Base-by-base conservation (phyloP, 148 eudicot species). In the Spergularia marina region DNA sequence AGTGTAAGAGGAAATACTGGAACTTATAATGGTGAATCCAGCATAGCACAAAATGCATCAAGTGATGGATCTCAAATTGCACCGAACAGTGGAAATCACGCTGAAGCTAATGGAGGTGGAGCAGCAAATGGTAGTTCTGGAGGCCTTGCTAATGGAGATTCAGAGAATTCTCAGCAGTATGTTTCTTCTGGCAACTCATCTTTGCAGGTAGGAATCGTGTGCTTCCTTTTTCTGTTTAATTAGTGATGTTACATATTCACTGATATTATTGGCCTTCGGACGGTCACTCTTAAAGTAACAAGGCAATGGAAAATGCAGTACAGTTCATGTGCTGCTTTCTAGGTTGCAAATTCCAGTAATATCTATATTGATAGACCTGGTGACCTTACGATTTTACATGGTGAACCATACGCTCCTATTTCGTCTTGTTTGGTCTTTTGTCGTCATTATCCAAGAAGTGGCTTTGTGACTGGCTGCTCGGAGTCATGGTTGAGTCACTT, bases 1-100 rank as follows among this genome's bases (percentile, higher is more conserved):
- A 84, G 84, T 74, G 81, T 74, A 51, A 91, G 89, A 84, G 92
- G 87, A 61, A 91, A 83, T 75, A 82, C 73, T 72, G 92, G 86
- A 55, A 57, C 39, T 23, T 76, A 75, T 61, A 77, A 81, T 63
- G 86, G 81, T 58, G 91, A 89, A 21, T 67, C 92, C 71, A 75
- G 53, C 73, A 66, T 59, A 59, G 62, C 86, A 13, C 88, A 87
- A 67, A 73, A 81, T 64, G 79, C 78, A 59, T 79, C 86, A 53
- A 87, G 70, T 53, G 92, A 87, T 76, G 83, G 81, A 73, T 85
- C 89, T 77, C 85, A 83, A 20, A 73, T 84, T 73, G 91, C 62
- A 34, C 84, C 84, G 66, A 86, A 82, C 63, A 79, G 71, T 86
- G 91, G 86, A 62, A 84, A 80, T 84, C 86, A 82, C 55, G 73